phyloP scores from a whole-genome alignment of 495 filamentous ascomycete genomes.

The Neurospora sp. region DNA sequence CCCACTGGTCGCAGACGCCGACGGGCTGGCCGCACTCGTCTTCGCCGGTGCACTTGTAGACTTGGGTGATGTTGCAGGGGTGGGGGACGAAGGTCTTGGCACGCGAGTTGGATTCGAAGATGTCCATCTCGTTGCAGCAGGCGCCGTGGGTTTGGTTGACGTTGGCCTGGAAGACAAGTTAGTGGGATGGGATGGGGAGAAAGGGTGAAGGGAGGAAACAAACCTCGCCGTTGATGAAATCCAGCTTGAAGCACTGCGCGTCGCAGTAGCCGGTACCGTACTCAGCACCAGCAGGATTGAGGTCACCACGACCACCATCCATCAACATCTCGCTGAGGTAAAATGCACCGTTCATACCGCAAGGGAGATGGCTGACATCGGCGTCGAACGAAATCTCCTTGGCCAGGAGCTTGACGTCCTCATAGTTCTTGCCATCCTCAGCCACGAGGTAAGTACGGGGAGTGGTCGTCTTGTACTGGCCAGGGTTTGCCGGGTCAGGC shows the following conservation, averaged over 20 bases:
- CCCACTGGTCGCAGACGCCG: slow-evolving; percentile 44
- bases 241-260: slow-evolving; percentile 55
- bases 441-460: slow-evolving; percentile 54
- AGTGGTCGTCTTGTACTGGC: slow-evolving; percentile 36
- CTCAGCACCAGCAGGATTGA: slow-evolving; percentile 57
- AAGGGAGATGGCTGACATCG: slow-evolving; percentile 53
- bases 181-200: too few relatives aligned
- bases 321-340: slow-evolving; percentile 59
- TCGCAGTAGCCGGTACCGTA: slow-evolving; percentile 76
- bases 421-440: slow-evolving; percentile 39
- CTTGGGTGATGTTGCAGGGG: slow-evolving; percentile 40
- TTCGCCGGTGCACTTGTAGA: slow-evolving; percentile 33
- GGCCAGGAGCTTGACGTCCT: slow-evolving; percentile 48
- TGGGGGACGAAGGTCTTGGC: slow-evolving; percentile 53
- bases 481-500: slow-evolving; percentile 18
- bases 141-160: slow-evolving; percentile 41
- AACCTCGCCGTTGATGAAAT: slow-evolving; percentile 59
- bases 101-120: slow-evolving; percentile 61
- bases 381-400: slow-evolving; percentile 62
- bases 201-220: slow-evolving; percentile 1
- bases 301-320: slow-evolving; percentile 45
- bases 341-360: slow-evolving; percentile 63
- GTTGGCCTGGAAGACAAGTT: slow-evolving; percentile 26
- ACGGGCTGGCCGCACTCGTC: slow-evolving; percentile 33
- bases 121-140: slow-evolving; percentile 66